These are phyloP conservation scores for Penicillium chermesinum DNA, from an alignment of 495 filamentous ascomycete species.

Conservation along the genomic window DNA sequence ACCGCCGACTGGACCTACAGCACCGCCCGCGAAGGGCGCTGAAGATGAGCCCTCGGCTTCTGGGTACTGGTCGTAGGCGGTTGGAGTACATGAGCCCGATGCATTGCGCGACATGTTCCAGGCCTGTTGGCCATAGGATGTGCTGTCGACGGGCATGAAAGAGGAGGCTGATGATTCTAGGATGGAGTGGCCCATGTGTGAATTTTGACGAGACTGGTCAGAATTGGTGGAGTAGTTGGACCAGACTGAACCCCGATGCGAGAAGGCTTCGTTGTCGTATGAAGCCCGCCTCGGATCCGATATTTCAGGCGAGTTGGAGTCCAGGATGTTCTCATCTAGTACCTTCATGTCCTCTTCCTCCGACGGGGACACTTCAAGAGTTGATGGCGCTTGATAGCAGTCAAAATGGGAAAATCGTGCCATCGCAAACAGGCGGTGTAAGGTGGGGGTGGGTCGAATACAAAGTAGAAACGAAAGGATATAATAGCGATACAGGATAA, in stretches of 20 bases:
- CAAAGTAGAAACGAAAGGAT: constrained; percentile 9
- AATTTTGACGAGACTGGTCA: constrained; percentile 34
- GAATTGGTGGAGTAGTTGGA: constrained; percentile 57
- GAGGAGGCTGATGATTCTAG: constrained; percentile 40
- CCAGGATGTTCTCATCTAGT: constrained; percentile 81
- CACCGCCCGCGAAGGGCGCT: constrained; percentile 49
- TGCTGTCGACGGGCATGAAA: constrained; percentile 55
- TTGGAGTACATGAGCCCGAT: constrained; percentile 57
- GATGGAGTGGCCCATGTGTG: constrained; percentile 34
- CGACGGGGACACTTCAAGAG: constrained; percentile 61
- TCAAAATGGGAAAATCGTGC: constrained; percentile 47
- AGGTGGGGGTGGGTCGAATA: constrained; percentile 14
- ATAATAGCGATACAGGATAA: constrained; percentile 23
- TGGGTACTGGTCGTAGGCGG: constrained; percentile 60
- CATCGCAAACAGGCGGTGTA: constrained; percentile 36
- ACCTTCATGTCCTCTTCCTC: constrained; percentile 80
- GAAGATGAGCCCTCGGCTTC: constrained; percentile 56
- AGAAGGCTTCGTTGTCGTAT: constrained; percentile 65
- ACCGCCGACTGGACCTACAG: constrained; percentile 43
- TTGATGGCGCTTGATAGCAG: constrained; percentile 57
- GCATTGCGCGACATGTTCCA: constrained; percentile 37
- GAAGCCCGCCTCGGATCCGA: constrained; percentile 63
- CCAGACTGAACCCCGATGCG: constrained; percentile 72
- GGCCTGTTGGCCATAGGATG: constrained; percentile 37
- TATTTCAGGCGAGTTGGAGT: constrained; percentile 64